Conservation (phyloP, 2,329 filamentous ascomycete species). For the Claviceps pazoutovae region DNA sequence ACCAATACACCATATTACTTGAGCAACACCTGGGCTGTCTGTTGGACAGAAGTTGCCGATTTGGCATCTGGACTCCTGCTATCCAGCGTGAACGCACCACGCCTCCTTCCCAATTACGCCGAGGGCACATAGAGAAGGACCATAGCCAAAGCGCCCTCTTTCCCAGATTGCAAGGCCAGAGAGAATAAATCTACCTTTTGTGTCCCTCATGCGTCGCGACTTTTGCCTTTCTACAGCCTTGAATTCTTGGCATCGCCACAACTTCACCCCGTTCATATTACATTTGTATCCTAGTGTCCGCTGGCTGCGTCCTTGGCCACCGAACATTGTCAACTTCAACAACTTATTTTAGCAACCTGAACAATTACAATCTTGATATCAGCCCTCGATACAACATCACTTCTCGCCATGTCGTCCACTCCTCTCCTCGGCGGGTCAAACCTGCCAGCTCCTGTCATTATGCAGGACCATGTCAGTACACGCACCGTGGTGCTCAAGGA, state of each 20-base stretch:
- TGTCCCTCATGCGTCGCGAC: not conserved
- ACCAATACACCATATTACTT: too few species aligned
- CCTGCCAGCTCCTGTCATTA: constrained; percentile 18
- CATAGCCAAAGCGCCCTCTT: not conserved
- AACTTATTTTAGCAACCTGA: not conserved
- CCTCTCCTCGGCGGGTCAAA: constrained; percentile 20
- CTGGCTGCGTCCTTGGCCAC: not conserved
- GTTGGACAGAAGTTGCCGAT: not conserved
- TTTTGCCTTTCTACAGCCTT: not conserved
- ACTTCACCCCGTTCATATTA: constrained; percentile 1
- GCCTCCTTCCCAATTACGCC: not conserved
- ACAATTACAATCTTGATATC: not conserved
- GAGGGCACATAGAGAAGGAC: not conserved
- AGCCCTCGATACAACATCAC: not conserved
- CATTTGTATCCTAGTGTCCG: not conserved
- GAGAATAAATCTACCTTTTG: not conserved
- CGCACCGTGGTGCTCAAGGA: not conserved
- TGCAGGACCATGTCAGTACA: constrained; percentile 22
- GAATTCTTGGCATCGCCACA: constrained; percentile 4
- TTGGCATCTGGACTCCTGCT: not conserved
- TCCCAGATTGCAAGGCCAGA: not conserved
- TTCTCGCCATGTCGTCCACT: constrained; percentile 18
- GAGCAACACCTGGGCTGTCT: not conserved
- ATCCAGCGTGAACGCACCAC: not conserved
- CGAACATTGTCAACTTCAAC: not conserved